These are phyloP conservation scores for Neurospora hispaniola DNA, from an alignment of 495 filamentous ascomycete species.

Conservation along the genomic window DNA sequence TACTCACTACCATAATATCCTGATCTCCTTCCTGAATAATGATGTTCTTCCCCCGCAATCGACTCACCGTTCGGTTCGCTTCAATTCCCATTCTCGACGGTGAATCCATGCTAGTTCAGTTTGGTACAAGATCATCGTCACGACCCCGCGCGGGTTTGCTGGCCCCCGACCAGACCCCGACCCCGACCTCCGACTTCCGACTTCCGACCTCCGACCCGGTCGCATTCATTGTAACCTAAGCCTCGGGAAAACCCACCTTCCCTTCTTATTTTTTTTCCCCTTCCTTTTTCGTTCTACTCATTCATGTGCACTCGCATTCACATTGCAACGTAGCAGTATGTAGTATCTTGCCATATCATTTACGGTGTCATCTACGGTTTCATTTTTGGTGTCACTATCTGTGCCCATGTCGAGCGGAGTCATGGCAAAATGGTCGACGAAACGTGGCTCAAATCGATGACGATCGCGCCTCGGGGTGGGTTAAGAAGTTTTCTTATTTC, in stretches of 20 bases:
- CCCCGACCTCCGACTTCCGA: not conserved
- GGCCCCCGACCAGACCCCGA: not conserved
- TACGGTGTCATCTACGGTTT: not conserved
- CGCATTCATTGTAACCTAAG: not conserved
- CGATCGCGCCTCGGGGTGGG: not conserved
- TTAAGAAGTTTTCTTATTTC: not conserved
- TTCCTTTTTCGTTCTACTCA: not conserved
- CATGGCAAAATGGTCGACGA: not conserved
- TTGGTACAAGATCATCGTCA: not conserved
- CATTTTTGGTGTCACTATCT: not conserved
- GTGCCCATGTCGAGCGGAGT: not conserved
- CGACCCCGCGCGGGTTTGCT: not conserved
- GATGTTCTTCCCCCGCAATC: not conserved
- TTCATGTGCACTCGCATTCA: not conserved
- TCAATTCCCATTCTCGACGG: not conserved
- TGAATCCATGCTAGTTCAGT: not conserved
- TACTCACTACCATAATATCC: not conserved
- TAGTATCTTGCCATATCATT: not conserved
- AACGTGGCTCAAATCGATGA: not conserved
- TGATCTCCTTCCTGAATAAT: not conserved
- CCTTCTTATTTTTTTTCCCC: not conserved
- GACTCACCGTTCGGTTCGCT: not conserved
- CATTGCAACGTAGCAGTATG: not conserved
- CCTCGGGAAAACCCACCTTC: not conserved
- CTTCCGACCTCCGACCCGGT: not conserved